Evolutionary conservation across 2,329 filamentous ascomycete species (phyloP).

Genomic region (Exophiala aquamarina): DNA sequence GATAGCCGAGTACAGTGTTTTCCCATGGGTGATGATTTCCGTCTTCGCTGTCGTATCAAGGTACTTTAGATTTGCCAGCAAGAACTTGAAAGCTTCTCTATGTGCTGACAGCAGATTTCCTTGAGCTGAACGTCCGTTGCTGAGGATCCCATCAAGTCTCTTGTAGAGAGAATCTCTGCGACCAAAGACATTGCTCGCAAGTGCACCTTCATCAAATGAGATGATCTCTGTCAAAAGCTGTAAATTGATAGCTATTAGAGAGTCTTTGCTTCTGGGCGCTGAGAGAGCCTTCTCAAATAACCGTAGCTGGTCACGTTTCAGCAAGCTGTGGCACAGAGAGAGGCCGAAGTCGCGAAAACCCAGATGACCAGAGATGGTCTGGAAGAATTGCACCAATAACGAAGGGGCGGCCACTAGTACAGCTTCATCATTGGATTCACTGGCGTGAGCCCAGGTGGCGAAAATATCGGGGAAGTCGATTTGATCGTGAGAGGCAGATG

Average conservation of each 20-base stretch:
- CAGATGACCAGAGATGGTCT: slow-evolving; percentile 70
- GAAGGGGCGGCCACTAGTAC: slow-evolving; percentile 79
- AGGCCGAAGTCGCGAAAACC: slow-evolving; percentile 75
- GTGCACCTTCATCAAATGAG: slow-evolving; percentile 78
- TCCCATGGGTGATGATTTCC: slow-evolving; percentile 75
- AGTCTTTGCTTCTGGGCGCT: slow-evolving; percentile 78
- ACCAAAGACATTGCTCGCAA: slow-evolving; percentile 75
- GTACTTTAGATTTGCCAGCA: slow-evolving; percentile 76
- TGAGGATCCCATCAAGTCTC: slow-evolving; percentile 76
- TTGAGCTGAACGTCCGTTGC: slow-evolving; percentile 60
- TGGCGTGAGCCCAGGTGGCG: slow-evolving; percentile 83
- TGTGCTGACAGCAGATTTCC: slow-evolving; percentile 71
- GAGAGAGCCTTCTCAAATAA: slow-evolving; percentile 77
- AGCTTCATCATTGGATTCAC: slow-evolving; percentile 75
- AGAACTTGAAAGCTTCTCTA: slow-evolving; percentile 76
- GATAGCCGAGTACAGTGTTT: slow-evolving; percentile 69
- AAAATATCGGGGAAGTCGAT: slow-evolving; percentile 73
- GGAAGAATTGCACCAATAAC: slow-evolving; percentile 77
- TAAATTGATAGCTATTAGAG: slow-evolving; percentile 83
- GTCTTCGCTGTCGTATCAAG: slow-evolving; percentile 74
- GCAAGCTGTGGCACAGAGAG: slow-evolving; percentile 74
- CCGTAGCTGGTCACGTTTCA: slow-evolving; percentile 79
- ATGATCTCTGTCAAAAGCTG: slow-evolving; percentile 84
- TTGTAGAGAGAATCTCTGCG: slow-evolving; percentile 77
- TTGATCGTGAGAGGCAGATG: slow-evolving; percentile 54